phyloP scores from a whole-genome alignment of 2,329 filamentous ascomycete genomes.

The Fusarium compactum region DNA sequence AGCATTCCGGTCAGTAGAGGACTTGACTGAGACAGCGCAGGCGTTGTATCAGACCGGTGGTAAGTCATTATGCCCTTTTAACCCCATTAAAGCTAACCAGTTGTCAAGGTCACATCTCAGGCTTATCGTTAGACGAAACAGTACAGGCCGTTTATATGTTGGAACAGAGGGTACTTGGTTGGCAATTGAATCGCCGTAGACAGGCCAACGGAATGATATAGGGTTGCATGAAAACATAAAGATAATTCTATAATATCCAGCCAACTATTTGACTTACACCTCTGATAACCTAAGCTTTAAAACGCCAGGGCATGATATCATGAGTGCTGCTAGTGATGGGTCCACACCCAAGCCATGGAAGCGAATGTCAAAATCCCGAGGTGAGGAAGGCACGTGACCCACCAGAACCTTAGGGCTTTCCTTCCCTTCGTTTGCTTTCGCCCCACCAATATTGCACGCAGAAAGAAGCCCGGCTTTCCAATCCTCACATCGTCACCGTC shows the following conservation, averaged over 20 bases:
- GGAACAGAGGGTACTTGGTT: conserved; percentile 52
- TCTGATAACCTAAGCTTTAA: not conserved
- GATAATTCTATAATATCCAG: not conserved
- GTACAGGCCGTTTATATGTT: conserved; percentile 55
- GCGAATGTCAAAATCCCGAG: not conserved
- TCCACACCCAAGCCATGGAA: conserved; percentile 5
- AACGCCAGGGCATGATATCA: conserved; percentile 24
- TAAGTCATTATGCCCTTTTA: conserved; percentile 32
- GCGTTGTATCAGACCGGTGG: conserved; percentile 52
- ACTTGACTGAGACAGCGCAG: conserved; percentile 50
- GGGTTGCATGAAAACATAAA: not conserved
- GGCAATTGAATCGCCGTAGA: conserved; percentile 47
- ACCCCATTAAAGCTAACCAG: conserved; percentile 21
- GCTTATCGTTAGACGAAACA: conserved; percentile 51
- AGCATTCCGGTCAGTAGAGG: conserved; percentile 49
- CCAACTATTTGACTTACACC: not conserved
- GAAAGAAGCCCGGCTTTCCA: conserved; percentile 51
- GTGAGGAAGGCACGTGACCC: conserved; percentile 46
- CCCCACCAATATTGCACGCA: conserved; percentile 61
- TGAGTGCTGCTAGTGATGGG: conserved; percentile 1
- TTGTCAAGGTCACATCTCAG: conserved; percentile 48
- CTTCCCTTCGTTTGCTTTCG: conserved; percentile 46
- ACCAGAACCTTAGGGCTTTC: conserved; percentile 54
- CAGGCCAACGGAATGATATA: not conserved
- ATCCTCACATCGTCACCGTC: conserved; percentile 59